Base-by-base conservation (phyloP, 2,329 filamentous ascomycete species). In the Cryoendolithus antarcticus region DNA sequence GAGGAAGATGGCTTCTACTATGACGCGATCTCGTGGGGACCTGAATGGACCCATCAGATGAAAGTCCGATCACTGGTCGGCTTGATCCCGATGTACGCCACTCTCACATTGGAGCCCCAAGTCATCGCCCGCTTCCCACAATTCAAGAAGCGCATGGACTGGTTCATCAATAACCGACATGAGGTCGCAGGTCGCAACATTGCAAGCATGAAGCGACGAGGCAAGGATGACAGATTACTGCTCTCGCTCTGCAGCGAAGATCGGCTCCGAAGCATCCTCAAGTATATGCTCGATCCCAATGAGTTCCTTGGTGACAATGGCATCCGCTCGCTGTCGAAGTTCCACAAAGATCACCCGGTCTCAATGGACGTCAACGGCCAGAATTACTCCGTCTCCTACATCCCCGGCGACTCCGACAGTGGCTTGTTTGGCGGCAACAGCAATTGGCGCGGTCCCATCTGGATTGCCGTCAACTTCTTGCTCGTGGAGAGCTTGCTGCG, bases 1-100 rank as follows among this genome's bases (percentile, higher is more conserved):
- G 86, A 95, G 21, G 75, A 93, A 46, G 89, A 96, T 61, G 86
- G 85, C 41, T 96, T 96, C 70, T 96, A 96, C 71, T 96, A 96
- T 58, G 89, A 96, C 64, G 89, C 89, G 19, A 96, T 96, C 48
- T 93, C 88, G 1, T 96, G 86, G 77, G 89, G 89, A 36, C 86
- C 86, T 6, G 88, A 88, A 6, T 93, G 81, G 80, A 84, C 84
- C 38, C 85, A 95, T 55, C 88, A 95, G 61, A 74, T 96, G 55
- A 88, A 86, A 1, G 85, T 96, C 38, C 74, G 86, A 42, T 96
- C 89, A 10, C 74, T 96, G 6, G 89, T 96, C 38, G 89, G 91
- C 8, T 68, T 96, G 42, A 96, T 96, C 47, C 89, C 89, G 2
- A 74, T 96, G 8, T 96, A 93, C 57, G 86, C 86, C 5, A 93